Evolutionary conservation across 768 basidiomycete genomes (phyloP), one percentile per base, ranked within the genome.

Genomic region (Rhodotorula paludigena): DNA sequence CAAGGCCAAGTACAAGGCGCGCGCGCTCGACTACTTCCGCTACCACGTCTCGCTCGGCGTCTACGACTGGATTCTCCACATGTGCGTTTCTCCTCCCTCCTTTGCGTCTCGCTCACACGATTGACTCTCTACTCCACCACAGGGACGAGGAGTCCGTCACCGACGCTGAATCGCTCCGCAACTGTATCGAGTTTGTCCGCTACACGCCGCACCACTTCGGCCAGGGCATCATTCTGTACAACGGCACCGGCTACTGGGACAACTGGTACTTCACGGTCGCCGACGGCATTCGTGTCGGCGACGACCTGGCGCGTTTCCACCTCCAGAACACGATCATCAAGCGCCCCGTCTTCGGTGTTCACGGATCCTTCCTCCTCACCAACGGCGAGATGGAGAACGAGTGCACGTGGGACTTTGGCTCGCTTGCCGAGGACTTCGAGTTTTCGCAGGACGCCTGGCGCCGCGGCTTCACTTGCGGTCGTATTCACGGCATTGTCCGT

Each of bases 1-100:
- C 60, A 75, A 75, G 69, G 76, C 76, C 57, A 77, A 77, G 73
- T 76, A 77, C 76, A 77, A 77, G 75, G 76, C 76, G 54, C 76
- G 76, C 58, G 76, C 76, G 41, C 74, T 77, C 66, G 76, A 77
- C 64, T 76, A 77, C 72, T 76, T 77, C 76, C 76, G 76, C 36
- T 75, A 74, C 64, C 73, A 74, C 68, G 74, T 77, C 63, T 74
- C 73, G 44, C 75, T 77, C 58, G 74, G 74, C 51, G 74, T 75
- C 48, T 77, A 74, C 60, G 76, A 77, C 59, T 77, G 76, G 76
- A 76, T 76, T 41, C 55, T 77, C 57, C 76, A 77, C 72, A 76
- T 73, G 68, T 66, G 20, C 15, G 64, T 42, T 15, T 15, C 38
- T 18, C 32, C 38, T 30, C 32, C 32, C 25, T 55, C 32, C 30